phyloP scores from a whole-genome alignment of 2,329 filamentous ascomycete species.

The Xylariaceae sp. region DNA sequence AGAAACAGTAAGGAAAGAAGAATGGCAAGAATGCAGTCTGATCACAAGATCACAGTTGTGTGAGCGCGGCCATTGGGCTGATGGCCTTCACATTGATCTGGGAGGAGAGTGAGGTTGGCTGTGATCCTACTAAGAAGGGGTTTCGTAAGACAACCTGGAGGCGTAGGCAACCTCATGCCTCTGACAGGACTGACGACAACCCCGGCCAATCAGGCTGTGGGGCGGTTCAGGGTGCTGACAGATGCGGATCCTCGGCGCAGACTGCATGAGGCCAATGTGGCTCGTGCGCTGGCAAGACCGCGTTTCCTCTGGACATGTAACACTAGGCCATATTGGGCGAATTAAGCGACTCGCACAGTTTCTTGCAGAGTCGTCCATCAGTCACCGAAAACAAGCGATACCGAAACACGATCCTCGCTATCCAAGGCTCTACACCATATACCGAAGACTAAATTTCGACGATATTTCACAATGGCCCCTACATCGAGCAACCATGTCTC shows the following conservation, averaged over 20 bases:
- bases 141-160: neutral
- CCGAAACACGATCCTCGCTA: conserved; percentile 11
- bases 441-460: neutral
- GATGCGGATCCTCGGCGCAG: neutral
- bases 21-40: conserved; percentile 4
- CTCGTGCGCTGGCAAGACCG: neutral
- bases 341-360: conserved; percentile 30
- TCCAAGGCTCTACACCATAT: conserved; percentile 5
- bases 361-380: conserved; percentile 7
- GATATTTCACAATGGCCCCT: conserved; percentile 51
- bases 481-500: conserved; percentile 67
- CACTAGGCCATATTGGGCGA: conserved; percentile 23
- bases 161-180: conserved; percentile 2
- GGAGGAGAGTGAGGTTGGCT: too few relatives aligned
- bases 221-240: neutral
- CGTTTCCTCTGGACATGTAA: neutral
- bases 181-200: conserved; percentile 1
- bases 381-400: conserved; percentile 21
- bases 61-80: conserved; percentile 11
- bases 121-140: conserved; percentile 1
- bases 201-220: too few relatives aligned
- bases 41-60: conserved; percentile 1
- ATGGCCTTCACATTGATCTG: neutral
- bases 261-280: too few relatives aligned
- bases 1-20: neutral